Conservation (phyloP, 2,329 filamentous ascomycete species). For the Xylaria hypoxylon region DNA sequence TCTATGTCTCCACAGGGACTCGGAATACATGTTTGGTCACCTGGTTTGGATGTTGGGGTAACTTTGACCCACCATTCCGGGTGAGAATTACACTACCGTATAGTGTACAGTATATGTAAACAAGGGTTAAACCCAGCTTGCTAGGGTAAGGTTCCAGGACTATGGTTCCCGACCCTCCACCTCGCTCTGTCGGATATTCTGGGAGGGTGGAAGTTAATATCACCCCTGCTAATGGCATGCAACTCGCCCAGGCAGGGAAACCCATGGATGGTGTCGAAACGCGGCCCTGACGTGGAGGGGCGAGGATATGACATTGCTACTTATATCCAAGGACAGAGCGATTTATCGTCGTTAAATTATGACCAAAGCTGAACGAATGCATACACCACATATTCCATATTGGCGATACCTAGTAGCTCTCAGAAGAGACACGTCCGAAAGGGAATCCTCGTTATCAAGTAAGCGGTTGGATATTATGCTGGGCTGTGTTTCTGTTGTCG, state of each 20-base stretch:
- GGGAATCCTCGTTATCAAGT: not conserved
- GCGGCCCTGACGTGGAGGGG: slow-evolving; percentile 24
- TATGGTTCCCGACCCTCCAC: slow-evolving; percentile 40
- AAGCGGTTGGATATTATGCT: not conserved
- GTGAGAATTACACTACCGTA: slow-evolving; percentile 22
- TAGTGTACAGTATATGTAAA: not conserved
- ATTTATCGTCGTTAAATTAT: slow-evolving; percentile 12
- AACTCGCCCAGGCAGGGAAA: slow-evolving; percentile 21
- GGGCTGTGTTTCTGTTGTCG: not conserved
- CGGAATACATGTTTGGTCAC: slow-evolving; percentile 35
- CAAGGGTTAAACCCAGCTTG: slow-evolving; percentile 27
- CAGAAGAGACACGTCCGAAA: slow-evolving; percentile 8
- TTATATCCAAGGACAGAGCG: slow-evolving; percentile 19
- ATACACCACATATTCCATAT: slow-evolving; percentile 9
- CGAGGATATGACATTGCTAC: slow-evolving; percentile 13
- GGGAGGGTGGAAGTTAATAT: slow-evolving; percentile 24
- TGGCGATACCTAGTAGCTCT: not conserved
- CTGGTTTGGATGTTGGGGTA: slow-evolving; percentile 39
- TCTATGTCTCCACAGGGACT: slow-evolving; percentile 33
- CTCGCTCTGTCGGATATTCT: slow-evolving; percentile 33
- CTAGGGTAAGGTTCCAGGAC: slow-evolving; percentile 39
- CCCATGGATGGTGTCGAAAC: slow-evolving; percentile 26
- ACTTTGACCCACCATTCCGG: slow-evolving; percentile 35
- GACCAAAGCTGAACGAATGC: slow-evolving; percentile 20
- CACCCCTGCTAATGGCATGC: slow-evolving; percentile 27